Percentiles rank a stretch among this genome's conserved stretches.
Evolutionary conservation across 352 stramenopile genomes (phyloP).

Genomic region (Globisporangium nunn): DNA sequence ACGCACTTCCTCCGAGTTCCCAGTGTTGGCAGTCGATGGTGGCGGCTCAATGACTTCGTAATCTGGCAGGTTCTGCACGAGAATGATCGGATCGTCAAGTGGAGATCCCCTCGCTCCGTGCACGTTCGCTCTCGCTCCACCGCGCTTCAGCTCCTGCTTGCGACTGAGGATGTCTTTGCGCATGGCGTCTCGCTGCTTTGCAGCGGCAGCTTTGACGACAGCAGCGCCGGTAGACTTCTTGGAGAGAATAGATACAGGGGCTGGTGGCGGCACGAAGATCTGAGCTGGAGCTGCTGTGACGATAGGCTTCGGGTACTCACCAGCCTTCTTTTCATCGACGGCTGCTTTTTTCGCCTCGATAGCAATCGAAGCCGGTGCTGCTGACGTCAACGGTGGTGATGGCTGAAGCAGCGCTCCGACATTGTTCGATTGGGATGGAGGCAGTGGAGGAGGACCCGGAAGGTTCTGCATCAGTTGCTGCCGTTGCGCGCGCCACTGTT

Average conservation of each 20-base stretch:
- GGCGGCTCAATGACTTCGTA: constrained; percentile 8
- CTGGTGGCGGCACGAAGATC: constrained; percentile 4
- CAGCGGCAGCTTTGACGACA: constrained; percentile 7
- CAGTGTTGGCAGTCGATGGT: background rate
- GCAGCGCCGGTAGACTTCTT: background rate
- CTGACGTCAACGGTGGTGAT: constrained; percentile 1
- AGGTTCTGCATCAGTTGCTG: constrained; percentile 27
- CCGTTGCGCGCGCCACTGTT: constrained; percentile 36
- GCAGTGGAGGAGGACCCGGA: constrained; percentile 7
- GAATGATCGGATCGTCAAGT: constrained; percentile 59
- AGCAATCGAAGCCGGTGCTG: constrained; percentile 4
- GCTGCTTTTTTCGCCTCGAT: constrained; percentile 4
- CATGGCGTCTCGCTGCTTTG: constrained; percentile 16
- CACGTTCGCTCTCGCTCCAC: background rate
- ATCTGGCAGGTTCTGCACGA: constrained; percentile 62
- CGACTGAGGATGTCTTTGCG: constrained; percentile 29
- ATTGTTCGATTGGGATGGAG: background rate
- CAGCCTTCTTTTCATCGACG: background rate
- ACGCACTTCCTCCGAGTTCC: background rate
- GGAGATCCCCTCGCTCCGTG: constrained; percentile 12
- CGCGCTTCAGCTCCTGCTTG: constrained; percentile 28
- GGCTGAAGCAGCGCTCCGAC: constrained; percentile 1
- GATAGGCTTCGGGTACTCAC: constrained; percentile 13
- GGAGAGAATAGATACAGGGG: background rate
- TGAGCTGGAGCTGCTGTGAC: background rate